These are phyloP conservation scores for Aspergillus pseudonomiae DNA, from an alignment of 2,329 filamentous ascomycete species.

Conservation along the genomic window DNA sequence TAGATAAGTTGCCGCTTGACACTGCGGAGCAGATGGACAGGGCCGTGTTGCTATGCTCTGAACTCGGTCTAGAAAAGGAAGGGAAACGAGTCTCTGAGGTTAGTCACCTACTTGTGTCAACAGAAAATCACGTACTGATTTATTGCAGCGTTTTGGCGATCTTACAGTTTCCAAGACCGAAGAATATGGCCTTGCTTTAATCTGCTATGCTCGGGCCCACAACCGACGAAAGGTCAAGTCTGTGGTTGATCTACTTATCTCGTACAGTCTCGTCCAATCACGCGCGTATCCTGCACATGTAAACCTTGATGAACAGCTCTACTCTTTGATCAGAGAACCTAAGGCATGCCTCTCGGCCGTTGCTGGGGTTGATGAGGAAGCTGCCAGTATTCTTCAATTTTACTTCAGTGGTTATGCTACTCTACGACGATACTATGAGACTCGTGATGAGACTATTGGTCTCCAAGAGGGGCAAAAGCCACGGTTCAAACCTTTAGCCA, in stretches of 20 bases:
- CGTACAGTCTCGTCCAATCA: conserved; percentile 84
- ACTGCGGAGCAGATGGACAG: conserved; percentile 76
- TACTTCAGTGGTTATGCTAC: conserved; percentile 92
- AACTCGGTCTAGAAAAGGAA: conserved; percentile 76
- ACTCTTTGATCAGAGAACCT: conserved; percentile 70
- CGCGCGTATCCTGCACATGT: conserved; percentile 72
- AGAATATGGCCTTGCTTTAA: conserved; percentile 81
- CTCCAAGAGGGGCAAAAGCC: conserved; percentile 43
- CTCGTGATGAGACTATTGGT: conserved; percentile 70
- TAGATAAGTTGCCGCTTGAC: conserved; percentile 72
- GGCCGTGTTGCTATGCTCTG: conserved; percentile 75
- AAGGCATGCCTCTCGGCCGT: conserved; percentile 71
- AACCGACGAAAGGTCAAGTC: conserved; percentile 77
- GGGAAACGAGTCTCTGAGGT: conserved; percentile 83
- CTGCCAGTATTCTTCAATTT: conserved; percentile 79
- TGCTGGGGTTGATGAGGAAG: conserved; percentile 75
- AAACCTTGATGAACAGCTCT: conserved; percentile 74
- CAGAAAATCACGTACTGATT: conserved; percentile 20
- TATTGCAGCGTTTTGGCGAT: conserved; percentile 75
- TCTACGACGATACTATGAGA: conserved; percentile 83
- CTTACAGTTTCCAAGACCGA: conserved; percentile 71
- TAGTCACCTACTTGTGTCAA: conserved; percentile 33
- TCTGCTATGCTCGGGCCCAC: conserved; percentile 89
- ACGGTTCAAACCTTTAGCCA: conserved; percentile 56
- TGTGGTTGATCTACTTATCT: conserved; percentile 83